phyloP scores from a whole-genome alignment of 2,329 filamentous ascomycete species.

The Aspergillus quadrilineatus region DNA sequence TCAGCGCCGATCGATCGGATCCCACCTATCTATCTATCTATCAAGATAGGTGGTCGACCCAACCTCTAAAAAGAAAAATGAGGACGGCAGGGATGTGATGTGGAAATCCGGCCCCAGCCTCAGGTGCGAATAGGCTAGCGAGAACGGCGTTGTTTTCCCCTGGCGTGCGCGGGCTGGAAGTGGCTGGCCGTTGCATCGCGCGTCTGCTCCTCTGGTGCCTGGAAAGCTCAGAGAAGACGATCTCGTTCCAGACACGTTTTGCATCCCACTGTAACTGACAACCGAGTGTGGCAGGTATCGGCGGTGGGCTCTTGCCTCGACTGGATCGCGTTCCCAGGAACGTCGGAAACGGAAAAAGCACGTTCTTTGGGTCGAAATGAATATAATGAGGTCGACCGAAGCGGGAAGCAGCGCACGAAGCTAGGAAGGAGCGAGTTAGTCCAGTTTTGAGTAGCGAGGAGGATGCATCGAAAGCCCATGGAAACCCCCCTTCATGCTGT shows the following conservation, averaged over 20 bases:
- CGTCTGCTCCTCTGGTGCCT: background rate
- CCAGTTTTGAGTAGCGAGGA: background rate
- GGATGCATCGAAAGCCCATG: conserved; percentile 1
- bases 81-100: conserved; percentile 10
- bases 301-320: conserved; percentile 11
- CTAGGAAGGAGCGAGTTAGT: background rate
- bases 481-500: background rate
- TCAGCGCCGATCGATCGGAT: conserved; percentile 14
- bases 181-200: conserved; percentile 10
- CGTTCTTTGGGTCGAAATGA: background rate
- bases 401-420: background rate
- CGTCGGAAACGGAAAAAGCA: background rate
- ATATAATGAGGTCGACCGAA: background rate
- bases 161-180: conserved; percentile 7
- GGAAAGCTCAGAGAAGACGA: background rate
- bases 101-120: conserved; percentile 6
- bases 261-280: conserved; percentile 13
- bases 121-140: background rate
- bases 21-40: conserved; percentile 5
- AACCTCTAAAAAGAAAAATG: background rate
- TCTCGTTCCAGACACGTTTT: conserved; percentile 2
- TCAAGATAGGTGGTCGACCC: background rate
- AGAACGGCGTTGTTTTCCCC: background rate
- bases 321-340: conserved; percentile 5
- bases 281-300: conserved; percentile 17